Base-by-base conservation (phyloP, 1,139 yeast species). In the Kodamaea ohmeri region DNA sequence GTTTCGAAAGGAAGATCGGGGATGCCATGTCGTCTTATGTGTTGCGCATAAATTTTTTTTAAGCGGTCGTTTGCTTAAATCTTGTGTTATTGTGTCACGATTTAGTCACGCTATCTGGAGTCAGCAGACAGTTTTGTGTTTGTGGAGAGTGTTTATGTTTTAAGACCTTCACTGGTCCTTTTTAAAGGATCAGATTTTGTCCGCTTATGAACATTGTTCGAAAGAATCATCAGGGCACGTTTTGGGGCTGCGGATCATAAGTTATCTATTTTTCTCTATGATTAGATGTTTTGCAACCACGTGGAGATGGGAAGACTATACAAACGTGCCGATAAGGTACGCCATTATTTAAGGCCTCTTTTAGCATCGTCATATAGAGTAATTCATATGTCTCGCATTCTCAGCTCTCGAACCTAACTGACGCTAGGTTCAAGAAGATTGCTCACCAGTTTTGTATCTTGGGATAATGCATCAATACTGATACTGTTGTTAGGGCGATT, bases 1-100 rank as follows among this genome's bases (percentile, higher is more conserved):
- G 78, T 36, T 69, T 59, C 13, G 77, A 65, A 14, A 72, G 58
- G 50, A 72, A 71, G 18, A 69, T 61, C 6, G 80, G 79, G 3
- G 78, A 73, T 2, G 75, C 68, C 78, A 72, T 71, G 18, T 19
- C 25, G 19, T 14, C 6, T 20, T 9, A 14, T 14, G 33, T 12
- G 6, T 14, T 14, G 18, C 21, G 26, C 9, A 19, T 18, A 19
- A 8, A 21, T 31, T 31, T 31, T 31, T 21, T 21, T 19, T 25
- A 18, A 14, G 19, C 24, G 9, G 15, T 20, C 17, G 26, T 5
- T 24, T 20, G 22, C 22, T 20, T 6, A 24, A 24, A 24, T 24
- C 7, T 24, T 24, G 12, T 24, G 26, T n/a, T 25, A 25, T 25
- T 25, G 9, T 25, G 28, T 25, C 14, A 8, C 16, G 14, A 25